Evolutionary conservation across 2,329 filamentous ascomycete species (phyloP).

Genomic region (Nigrospora osmanthi): DNA sequence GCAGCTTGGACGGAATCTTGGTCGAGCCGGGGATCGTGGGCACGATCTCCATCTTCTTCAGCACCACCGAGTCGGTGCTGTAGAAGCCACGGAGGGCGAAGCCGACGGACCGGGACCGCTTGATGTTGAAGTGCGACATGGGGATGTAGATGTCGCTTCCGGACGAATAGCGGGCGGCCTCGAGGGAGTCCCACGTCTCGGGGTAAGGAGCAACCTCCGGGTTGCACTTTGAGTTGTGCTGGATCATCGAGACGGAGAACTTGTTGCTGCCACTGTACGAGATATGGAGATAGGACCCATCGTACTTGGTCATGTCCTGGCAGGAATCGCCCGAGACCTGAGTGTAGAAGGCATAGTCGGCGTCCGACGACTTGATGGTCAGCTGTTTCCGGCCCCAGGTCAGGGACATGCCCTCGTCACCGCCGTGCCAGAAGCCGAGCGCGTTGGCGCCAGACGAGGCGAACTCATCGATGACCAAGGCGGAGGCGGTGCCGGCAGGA

Average conservation of each 20-base stretch:
- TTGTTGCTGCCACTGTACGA: constrained; percentile 52
- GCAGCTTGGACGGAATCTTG: constrained; percentile 49
- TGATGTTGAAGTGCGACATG: constrained; percentile 56
- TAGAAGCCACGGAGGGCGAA: constrained; percentile 60
- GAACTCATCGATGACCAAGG: constrained; percentile 56
- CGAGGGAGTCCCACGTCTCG: constrained; percentile 60
- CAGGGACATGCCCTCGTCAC: constrained; percentile 49
- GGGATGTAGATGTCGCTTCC: constrained; percentile 58
- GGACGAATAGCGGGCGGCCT: constrained; percentile 50
- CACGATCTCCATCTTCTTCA: constrained; percentile 56
- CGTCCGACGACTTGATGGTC: constrained; percentile 48
- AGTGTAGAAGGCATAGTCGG: constrained; percentile 55
- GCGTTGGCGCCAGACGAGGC: constrained; percentile 42
- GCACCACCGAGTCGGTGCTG: constrained; percentile 35
- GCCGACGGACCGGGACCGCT: constrained; percentile 46
- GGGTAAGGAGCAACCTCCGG: constrained; percentile 49
- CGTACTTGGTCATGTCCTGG: constrained; percentile 45
- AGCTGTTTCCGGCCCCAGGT: constrained; percentile 43
- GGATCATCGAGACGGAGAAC: constrained; percentile 58
- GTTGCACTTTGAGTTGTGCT: constrained; percentile 57
- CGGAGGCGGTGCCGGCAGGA: constrained; percentile 36
- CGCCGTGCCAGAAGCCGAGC: constrained; percentile 58
- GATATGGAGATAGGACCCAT: constrained; percentile 56
- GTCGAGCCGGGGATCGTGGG: constrained; percentile 40
- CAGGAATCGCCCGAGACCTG: constrained; percentile 44